Base-by-base conservation (phyloP, 805 yeast species). In the Teunomyces cretensis region DNA sequence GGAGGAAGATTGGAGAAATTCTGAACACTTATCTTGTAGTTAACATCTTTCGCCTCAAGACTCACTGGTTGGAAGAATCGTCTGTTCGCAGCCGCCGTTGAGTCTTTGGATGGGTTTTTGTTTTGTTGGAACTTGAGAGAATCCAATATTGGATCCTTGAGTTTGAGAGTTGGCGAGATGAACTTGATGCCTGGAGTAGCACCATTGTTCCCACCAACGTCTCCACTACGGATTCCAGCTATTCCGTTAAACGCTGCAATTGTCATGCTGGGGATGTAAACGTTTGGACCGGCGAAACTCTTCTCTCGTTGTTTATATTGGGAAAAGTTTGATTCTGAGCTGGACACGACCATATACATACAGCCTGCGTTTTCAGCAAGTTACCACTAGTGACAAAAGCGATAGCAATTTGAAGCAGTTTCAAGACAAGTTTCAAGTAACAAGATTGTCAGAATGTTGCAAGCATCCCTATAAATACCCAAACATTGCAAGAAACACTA, bases 1-100 rank as follows among this genome's bases (percentile, higher is more conserved):
- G 85, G 81, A 22, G 79, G 67, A 36, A 80, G 65, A 30, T 72
- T 70, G 15, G 80, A 72, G 47, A 79, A 68, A 46, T 79, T 78
- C 27, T 81, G 76, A 15, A 76, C 66, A 38, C 64, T 68, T 49
- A 74, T 65, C 54, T 70, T 71, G 53, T 72, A 72, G 58, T 64
- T 69, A 42, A 67, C 70, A 49, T 71, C 74, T 43, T 65, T 70
- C 42, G 59, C 66, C 42, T 69, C 74, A 43, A 62, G 49, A 14
- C 55, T 57, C 47, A 59, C 46, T 4, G 73, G 73, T 33, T 66
- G 72, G 32, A 63, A 55, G 41, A 67, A 63, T 17, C 73, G 50
- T 48, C 61, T 62, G 36, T 53, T 55, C 22, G 55, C 54, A 47
- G 65, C 47, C 4, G 51, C 43, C 8, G 49, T 43, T 17, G 42